Base-by-base conservation (phyloP, 257 asterid species). In the Haberlea rhodopensis region DNA sequence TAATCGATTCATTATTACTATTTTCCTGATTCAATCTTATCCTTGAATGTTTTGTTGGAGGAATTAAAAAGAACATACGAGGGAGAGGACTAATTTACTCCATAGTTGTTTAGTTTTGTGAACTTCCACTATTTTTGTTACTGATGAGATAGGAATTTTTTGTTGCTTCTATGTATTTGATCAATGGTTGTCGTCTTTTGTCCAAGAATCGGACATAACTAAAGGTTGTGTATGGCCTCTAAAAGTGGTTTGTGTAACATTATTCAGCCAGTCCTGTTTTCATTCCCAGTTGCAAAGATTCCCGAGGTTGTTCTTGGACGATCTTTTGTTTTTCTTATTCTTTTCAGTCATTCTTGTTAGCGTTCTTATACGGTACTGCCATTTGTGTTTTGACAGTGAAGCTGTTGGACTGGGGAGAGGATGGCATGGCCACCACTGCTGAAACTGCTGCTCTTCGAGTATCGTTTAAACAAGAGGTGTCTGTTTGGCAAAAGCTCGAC, bases 361-460 rank as follows among this genome's bases (percentile, higher is more conserved):
- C 58, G 43, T 3, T 57, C 32, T 70, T 9, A 32, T 66, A 21
- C 21, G 11, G 22, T 40, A 32, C 3, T 21, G n/a, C 31, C 22
- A 57, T 56, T 5, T 20, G 18, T 60, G 20, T 46, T n/a, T n/a
- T n/a, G n/a, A n/a, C 46, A 90, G 97, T 90, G 45, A 90, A 90
- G 62, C 95, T 90, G 69, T 87, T 90, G 4, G 95, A 87, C 53
- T 85, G 95, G 96, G 96, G 95, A 8, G 96, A 90, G 74, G 96
- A 87, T 73, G 95, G 95, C 40, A 86, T 81, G 46, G 81, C 90
- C 73, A 68, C 68, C 9, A 84, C 79, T 53, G 79, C 80, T 71
- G 95, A 85, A 78, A 69, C 80, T 64, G 78, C 85, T 73, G 79
- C 96, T 4, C 76, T 84, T 15, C 80, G 94, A 78, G 79, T 92